Evolutionary conservation across 108 stramenopile species (phyloP).

Genomic region (Mayamaea pseudoterrestris): DNA sequence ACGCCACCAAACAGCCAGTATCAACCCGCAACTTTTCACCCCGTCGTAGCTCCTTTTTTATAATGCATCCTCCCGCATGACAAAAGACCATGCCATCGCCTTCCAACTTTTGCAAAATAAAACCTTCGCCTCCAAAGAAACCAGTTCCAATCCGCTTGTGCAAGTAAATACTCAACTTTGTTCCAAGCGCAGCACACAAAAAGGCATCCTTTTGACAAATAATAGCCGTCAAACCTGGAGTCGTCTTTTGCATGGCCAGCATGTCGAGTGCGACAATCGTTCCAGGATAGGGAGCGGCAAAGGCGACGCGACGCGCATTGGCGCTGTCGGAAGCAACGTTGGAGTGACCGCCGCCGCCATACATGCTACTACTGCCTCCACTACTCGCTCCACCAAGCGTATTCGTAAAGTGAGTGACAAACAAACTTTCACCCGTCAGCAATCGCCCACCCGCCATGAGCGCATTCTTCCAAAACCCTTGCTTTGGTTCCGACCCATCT

Average conservation of each 20-base stretch:
- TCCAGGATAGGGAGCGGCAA: constrained; percentile 86
- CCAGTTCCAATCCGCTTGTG: constrained; percentile 62
- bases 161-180: constrained; percentile 80
- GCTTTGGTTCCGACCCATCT: no score
- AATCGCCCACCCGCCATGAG: constrained; percentile 48
- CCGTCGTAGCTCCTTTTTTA: constrained; percentile 50
- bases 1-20: constrained; percentile 75
- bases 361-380: no score
- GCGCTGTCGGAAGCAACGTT: no score
- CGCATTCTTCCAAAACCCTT: no score
- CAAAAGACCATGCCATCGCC: constrained; percentile 75
- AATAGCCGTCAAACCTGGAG: no score
- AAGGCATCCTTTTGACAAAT: constrained; percentile 88
- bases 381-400: no score
- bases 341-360: no score
- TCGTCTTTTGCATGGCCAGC: constrained; percentile 63
- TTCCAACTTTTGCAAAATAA: constrained; percentile 75
- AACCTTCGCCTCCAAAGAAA: constrained; percentile 92
- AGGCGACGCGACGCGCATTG: constrained; percentile 66
- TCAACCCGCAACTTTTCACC: constrained; percentile 76
- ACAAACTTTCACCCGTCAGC: constrained; percentile 85
- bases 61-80: constrained; percentile 77
- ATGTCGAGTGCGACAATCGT: constrained; percentile 76
- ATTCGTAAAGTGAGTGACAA: constrained; percentile 71
- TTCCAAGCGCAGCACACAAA: constrained; percentile 63